phyloP scores from a whole-genome alignment of 306 rosid genomes.

The Prinsepia uniflora region DNA sequence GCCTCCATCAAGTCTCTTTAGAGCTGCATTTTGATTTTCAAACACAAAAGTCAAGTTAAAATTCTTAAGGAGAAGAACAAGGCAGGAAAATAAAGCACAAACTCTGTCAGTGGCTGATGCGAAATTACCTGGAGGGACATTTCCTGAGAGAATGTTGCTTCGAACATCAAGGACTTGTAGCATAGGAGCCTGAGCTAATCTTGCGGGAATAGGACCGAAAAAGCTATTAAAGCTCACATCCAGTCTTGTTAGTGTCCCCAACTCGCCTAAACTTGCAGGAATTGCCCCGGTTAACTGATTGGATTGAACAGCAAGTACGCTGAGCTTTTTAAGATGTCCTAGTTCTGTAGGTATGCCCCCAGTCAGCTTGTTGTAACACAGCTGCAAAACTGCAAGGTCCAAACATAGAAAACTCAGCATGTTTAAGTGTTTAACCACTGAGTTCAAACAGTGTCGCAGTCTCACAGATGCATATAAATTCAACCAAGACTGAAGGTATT shows the following conservation, averaged over 20 bases:
- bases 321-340: constrained; percentile 49
- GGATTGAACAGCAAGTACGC: constrained; percentile 69
- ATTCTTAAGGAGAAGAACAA: background rate
- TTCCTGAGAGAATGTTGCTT: constrained; percentile 78
- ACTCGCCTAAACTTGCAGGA: constrained; percentile 81
- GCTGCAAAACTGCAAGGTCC: constrained; percentile 70
- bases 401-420: constrained; percentile 2
- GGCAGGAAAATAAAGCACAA: constrained; percentile 2
- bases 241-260: constrained; percentile 48
- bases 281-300: constrained; percentile 70
- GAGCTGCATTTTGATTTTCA: constrained; percentile 39
- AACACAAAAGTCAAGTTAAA: constrained; percentile 7
- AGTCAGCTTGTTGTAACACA: constrained; percentile 66
- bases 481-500: background rate
- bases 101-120: background rate
- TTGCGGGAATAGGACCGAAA: constrained; percentile 76
- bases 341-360: constrained; percentile 72
- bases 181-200: constrained; percentile 50
- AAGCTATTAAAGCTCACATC: constrained; percentile 72
- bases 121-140: constrained; percentile 58
- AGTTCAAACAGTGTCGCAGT: background rate
- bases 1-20: constrained; percentile 51
- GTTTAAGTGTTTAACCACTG: background rate
- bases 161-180: constrained; percentile 55
- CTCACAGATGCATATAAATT: background rate